These are phyloP conservation scores for Ploettnerulaceae sp. DNA, from an alignment of 2,329 filamentous ascomycete genomes.

Conservation along the genomic window DNA sequence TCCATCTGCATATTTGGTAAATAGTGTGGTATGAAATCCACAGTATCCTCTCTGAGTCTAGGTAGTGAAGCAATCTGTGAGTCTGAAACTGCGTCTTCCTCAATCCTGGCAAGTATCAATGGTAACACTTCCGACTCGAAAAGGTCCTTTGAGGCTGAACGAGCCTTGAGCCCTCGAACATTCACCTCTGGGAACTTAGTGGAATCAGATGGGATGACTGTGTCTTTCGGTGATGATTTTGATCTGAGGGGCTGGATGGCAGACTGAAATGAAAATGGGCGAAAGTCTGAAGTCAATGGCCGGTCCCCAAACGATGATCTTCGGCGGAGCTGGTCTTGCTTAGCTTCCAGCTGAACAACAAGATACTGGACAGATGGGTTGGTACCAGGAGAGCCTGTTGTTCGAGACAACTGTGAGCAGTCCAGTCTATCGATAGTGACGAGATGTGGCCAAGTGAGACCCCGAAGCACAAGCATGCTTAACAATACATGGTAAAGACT, in stretches of 20 bases:
- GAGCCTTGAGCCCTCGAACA: neutral
- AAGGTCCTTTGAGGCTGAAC: neutral
- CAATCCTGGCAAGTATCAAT: too few species aligned
- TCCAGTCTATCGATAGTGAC: slow-evolving; percentile 6
- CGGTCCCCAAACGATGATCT: slow-evolving; percentile 6
- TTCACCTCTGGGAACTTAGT: neutral
- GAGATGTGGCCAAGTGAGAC: slow-evolving; percentile 15
- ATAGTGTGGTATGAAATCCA: too few species aligned
- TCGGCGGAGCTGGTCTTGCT: slow-evolving; percentile 1
- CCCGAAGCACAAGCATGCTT: slow-evolving; percentile 15
- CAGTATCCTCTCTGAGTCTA: too few species aligned
- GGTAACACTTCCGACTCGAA: neutral
- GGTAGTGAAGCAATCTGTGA: too few species aligned
- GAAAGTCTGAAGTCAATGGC: slow-evolving; percentile 2
- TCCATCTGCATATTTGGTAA: too few species aligned
- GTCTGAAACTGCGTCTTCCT: too few species aligned
- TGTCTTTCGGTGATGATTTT: neutral
- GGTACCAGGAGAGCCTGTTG: neutral
- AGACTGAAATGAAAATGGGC: neutral
- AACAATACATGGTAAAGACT: slow-evolving; percentile 14
- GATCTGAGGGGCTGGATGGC: neutral
- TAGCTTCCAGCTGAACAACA: neutral
- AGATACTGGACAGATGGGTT: slow-evolving; percentile 3
- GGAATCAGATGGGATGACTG: neutral
- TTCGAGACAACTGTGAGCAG: slow-evolving; percentile 3